Base-by-base conservation (phyloP, 1,284 basidiomycete genomes). In the Ustilago loliicola region DNA sequence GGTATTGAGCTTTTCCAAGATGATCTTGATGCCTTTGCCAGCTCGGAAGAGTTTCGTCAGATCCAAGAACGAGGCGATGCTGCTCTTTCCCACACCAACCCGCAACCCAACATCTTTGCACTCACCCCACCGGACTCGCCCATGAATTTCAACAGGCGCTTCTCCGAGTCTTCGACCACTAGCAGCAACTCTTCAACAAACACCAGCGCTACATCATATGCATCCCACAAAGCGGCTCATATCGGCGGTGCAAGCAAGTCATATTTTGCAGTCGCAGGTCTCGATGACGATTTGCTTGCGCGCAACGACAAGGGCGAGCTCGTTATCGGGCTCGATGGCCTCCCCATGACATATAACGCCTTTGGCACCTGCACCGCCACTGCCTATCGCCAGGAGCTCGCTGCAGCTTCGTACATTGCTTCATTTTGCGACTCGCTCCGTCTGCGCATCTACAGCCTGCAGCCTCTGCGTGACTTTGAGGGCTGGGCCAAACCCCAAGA, bases 231-330 rank as follows among this genome's bases (percentile, higher is more conserved):
- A 1, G 5, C n/a, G 3, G 5, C 13, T 15, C 4, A n/a, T 19
- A 21, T 10, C 4, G 7, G 15, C 52, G 47, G 59, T 27, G 15
- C 15, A 5, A 29, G 25, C 25, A 50, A 50, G 48, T 45, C 42
- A 45, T 42, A 65, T 48, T 27, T 60, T 45, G 54, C 59, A 11
- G 56, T 61, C 3, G 42, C 59, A 27, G 29, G 42, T 42, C 62
- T 60, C 36, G 53, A 67, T 7, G 68, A 67, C 59, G 79, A 82
- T 64, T 88, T 84, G 80, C 76, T 88, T 88, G 63, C 90, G 89
- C 21, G 80, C 81, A 74, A 90, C 88, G 73, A 90, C 88, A 23
- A 87, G 87, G 64, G 89, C 87, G 83, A 90, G 90, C 78, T 91
- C 89, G 56, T 89, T 6, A 89, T 89, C 3, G 91, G 71, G 1